A percentile compares a stretch with the other conserved stretches of the same genome.
Evolutionary conservation across 2,329 filamentous ascomycete genomes (phyloP).

Genomic region (Cadophora gregata): DNA sequence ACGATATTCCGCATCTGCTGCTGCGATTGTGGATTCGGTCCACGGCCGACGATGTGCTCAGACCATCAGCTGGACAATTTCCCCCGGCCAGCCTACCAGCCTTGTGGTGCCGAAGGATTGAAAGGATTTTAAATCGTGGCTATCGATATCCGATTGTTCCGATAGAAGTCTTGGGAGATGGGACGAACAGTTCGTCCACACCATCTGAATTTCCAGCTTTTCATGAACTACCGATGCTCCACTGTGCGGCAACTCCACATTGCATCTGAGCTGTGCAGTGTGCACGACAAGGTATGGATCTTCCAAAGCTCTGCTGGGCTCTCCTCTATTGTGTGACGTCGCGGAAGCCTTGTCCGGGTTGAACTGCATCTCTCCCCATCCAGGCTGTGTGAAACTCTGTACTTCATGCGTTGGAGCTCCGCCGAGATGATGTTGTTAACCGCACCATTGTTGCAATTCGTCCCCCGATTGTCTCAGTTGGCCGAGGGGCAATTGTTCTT

Average conservation of each 20-base stretch:
- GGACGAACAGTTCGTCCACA: constrained; percentile 5
- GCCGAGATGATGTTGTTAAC: constrained; percentile 10
- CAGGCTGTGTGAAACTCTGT: constrained; percentile 14
- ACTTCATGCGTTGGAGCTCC: constrained; percentile 11
- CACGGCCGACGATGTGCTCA: constrained; percentile 4
- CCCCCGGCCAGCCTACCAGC: background rate
- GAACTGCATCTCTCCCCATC: constrained; percentile 1
- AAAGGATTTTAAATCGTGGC: background rate
- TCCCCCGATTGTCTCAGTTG: background rate
- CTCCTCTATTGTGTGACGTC: constrained; percentile 1
- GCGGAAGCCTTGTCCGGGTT: background rate
- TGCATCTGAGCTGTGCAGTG: background rate
- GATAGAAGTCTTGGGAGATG: background rate
- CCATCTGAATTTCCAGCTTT: constrained; percentile 1
- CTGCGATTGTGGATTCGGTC: constrained; percentile 1
- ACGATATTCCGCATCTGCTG: constrained; percentile 1
- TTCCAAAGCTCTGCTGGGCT: background rate
- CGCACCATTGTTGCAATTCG: constrained; percentile 15
- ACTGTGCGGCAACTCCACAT: background rate
- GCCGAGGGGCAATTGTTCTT: background rate
- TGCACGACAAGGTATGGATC: background rate
- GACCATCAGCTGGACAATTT: constrained; percentile 6
- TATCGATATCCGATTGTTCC: constrained; percentile 1
- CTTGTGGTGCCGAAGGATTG: background rate
- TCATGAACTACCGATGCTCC: background rate